Base-by-base conservation (phyloP, 169 alveolate genomes). In the Plasmodium sp. region DNA sequence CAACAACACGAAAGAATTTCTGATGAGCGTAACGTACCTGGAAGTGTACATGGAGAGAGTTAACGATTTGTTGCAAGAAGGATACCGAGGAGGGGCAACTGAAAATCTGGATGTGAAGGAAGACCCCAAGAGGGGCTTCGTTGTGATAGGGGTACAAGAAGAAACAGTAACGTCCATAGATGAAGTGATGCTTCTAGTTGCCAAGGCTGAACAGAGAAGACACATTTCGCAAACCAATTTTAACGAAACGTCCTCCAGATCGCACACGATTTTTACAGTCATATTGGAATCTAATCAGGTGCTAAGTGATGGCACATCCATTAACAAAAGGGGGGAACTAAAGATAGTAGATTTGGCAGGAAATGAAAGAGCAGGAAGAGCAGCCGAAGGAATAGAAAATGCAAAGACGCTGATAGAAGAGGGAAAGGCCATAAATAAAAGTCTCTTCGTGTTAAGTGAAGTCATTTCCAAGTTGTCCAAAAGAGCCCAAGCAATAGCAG, bases 31-130 rank as follows among this genome's bases (percentile, higher is more conserved):
- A 27, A 95, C 98, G 14, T 97, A 96, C 94, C 96, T 97, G 51
- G 98, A 97, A 85, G 97, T 97, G 39, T 97, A 97, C 96, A 93
- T 96, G 97, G 98, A 97, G 94, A 94, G 97, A 71, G 98, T 97
- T 10, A 97, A 97, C 81, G 98, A 97, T 92, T 84, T 97, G 82
- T 80, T 97, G 83, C 97, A 95, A 77, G 97, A 96, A 27, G 96
- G 96, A n/a, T 94, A 94, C 80, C 62, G 95, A 73, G 97, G 97
- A 16, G 97, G 96, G 31, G 97, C 95, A 31, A 84, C 85, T 58
- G 96, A 95, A 58, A 96, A 96, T 74, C 84, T 97, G 83, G 97
- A 96, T 62, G 97, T 97, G 80, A 96, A 97, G 92, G 98, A 97
- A 74, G 98, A 97, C 56, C 98, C 98, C 16, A 96, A 96, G 81